phyloP scores from a whole-genome alignment of 1,284 basidiomycete species.

The Ceratobasidium sp. region DNA sequence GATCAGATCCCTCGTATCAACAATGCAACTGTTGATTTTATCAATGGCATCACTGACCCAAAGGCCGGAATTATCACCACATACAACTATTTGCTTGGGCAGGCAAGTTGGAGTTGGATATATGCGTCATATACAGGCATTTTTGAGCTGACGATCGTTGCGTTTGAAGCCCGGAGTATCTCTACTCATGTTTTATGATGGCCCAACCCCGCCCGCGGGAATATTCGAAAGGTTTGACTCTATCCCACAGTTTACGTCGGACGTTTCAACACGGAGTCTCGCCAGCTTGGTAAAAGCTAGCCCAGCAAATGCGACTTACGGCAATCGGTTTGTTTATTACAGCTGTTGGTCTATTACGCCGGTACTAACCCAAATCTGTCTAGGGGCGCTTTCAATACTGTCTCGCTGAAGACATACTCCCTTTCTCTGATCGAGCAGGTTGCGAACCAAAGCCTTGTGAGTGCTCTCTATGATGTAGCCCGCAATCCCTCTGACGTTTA shows the following conservation, averaged over 20 bases:
- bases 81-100: conserved; percentile 51
- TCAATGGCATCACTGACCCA: conserved; percentile 65
- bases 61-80: conserved; percentile 72
- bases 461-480: conserved; percentile 47
- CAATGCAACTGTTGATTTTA: conserved; percentile 66
- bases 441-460: conserved; percentile 65
- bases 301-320: conserved; percentile 60
- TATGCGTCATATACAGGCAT: neutral
- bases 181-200: conserved; percentile 67
- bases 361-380: neutral
- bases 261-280: conserved; percentile 61
- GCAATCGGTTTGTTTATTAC: conserved; percentile 58
- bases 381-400: conserved; percentile 66
- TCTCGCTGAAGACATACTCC: conserved; percentile 62
- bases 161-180: conserved; percentile 55
- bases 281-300: conserved; percentile 61
- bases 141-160: neutral
- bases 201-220: conserved; percentile 63
- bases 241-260: conserved; percentile 59
- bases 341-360: neutral
- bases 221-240: conserved; percentile 66
- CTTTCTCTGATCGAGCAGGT: conserved; percentile 63
- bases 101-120: conserved; percentile 18
- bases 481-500: too few relatives aligned
- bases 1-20: conserved; percentile 60